Evolutionary conservation across 1,139 yeast genomes (phyloP), one percentile per base, ranked within the genome.

Genomic region (Pneumocystis murina): DNA sequence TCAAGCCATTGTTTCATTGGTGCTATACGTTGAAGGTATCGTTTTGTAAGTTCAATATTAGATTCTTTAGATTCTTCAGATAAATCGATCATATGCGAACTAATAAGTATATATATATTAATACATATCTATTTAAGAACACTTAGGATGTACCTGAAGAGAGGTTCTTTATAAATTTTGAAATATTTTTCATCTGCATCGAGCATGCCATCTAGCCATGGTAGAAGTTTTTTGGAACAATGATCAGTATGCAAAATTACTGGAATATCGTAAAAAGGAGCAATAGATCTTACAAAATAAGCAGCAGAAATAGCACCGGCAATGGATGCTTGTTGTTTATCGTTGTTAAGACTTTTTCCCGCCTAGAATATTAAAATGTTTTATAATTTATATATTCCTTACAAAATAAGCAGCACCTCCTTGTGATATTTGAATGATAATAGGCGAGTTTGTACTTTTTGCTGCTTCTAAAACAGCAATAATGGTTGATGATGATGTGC

Each of bases 351-450:
- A 80, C 98, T 98, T 85, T 68, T 62, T 12, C 67, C 66, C 33
- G 64, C 55, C 55, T 48, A 30, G 20, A 14, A 60, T 48, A 17
- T 30, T 61, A 17, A 16, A 30, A 55, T 14, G 16, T 40, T 14
- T 38, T n/a, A 41, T 7, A 65, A 64, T 63, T 92, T 92, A 82
- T 97, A 97, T 70, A 97, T 48, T 20, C 8, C 28, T 48, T 48
- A 48, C 98, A 77, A 92, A 92, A 89, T 83, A 94, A 70, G 97
- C 98, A 72, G 98, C 95, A 82, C 99, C 99, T 81, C 99, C 99
- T 79, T 92, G 91, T 68, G 98, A 92, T 71, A 92, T 84, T 81
- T 92, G 99, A 76, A 92, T 82, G 76, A 92, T 89, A 79, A 92
- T 90, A 80, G 99, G 98, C 68, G 96, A 81, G 78, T 87, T 86